A percentile compares a stretch with the other conserved stretches of the same genome.
Conservation (phyloP, 139 green algal genomes). For the Chlamydomonas eustigma region DNA sequence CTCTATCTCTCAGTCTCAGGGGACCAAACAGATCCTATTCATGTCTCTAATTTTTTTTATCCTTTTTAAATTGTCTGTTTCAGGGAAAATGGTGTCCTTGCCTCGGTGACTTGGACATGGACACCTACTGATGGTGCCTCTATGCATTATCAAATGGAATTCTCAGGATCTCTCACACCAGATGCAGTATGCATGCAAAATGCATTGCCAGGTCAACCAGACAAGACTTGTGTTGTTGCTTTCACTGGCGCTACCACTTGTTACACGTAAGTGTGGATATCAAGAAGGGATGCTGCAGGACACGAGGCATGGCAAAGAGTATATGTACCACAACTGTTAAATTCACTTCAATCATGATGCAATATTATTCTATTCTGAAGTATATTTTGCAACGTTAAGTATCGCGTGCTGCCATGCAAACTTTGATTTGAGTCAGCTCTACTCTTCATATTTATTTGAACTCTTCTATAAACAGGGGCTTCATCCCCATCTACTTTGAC, state of each 20-base stretch:
- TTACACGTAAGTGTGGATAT: not conserved
- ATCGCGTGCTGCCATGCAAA: not conserved
- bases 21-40: not conserved
- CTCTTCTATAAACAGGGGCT: no score
- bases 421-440: not conserved
- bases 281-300: not conserved
- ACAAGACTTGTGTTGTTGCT: not conserved
- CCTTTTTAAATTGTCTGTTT: not conserved
- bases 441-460: not conserved
- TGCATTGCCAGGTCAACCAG: not conserved
- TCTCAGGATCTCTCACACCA: not conserved
- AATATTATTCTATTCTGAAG: not conserved
- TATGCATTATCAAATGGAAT: not conserved
- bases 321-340: not conserved
- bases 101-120: not conserved
- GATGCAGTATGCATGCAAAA: not conserved
- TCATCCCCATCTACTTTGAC: not conserved
- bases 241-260: not conserved
- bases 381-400: not conserved
- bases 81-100: not conserved
- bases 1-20: no score
- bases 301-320: not conserved
- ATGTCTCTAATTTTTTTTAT: not conserved
- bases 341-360: not conserved
- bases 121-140: not conserved